phyloP scores from a whole-genome alignment of 352 stramenopile genomes.

The Globisporangium viniferum region DNA sequence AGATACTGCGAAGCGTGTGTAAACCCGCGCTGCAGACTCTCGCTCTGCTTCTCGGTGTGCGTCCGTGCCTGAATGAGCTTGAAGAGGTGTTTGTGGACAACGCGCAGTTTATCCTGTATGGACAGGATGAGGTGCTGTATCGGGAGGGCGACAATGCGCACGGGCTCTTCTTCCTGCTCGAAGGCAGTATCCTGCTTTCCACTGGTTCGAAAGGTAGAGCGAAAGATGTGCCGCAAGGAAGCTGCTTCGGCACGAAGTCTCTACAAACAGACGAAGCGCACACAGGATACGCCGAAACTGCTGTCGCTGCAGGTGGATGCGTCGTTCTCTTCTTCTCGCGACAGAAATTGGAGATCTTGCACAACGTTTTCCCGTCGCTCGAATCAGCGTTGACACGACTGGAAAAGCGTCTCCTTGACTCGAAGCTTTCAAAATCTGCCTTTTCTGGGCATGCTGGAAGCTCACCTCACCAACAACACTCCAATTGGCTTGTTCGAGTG shows the following conservation, averaged over 20 bases:
- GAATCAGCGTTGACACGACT: slow-evolving; percentile 19
- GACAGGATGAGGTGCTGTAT: slow-evolving; percentile 40
- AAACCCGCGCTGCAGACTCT: slow-evolving; percentile 35
- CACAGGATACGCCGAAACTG: slow-evolving; percentile 30
- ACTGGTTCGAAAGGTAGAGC: slow-evolving; percentile 12
- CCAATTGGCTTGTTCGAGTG: slow-evolving; percentile 7
- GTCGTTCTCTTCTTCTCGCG: slow-evolving; percentile 32
- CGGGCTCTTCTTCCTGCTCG: slow-evolving; percentile 33
- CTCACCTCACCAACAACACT: background rate
- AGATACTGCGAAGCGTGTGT: slow-evolving; percentile 38
- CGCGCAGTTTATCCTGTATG: slow-evolving; percentile 33
- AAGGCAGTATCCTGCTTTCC: slow-evolving; percentile 19
- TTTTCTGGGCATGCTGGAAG: slow-evolving; percentile 1
- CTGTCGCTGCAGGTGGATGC: slow-evolving; percentile 29
- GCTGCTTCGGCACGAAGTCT: slow-evolving; percentile 33
- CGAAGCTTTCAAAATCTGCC: slow-evolving; percentile 30
- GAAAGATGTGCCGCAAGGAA: slow-evolving; percentile 24
- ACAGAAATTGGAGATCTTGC: slow-evolving; percentile 22
- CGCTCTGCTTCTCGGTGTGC: slow-evolving; percentile 21
- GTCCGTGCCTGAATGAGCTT: slow-evolving; percentile 23
- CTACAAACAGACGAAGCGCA: slow-evolving; percentile 17
- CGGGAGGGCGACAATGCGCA: slow-evolving; percentile 34
- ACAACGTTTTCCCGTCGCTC: slow-evolving; percentile 26
- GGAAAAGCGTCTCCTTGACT: slow-evolving; percentile 25
- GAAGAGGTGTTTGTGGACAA: slow-evolving; percentile 38